These are phyloP conservation scores for Trichosporon sp. DNA, from an alignment of 1,284 basidiomycete species.

Conservation along the genomic window DNA sequence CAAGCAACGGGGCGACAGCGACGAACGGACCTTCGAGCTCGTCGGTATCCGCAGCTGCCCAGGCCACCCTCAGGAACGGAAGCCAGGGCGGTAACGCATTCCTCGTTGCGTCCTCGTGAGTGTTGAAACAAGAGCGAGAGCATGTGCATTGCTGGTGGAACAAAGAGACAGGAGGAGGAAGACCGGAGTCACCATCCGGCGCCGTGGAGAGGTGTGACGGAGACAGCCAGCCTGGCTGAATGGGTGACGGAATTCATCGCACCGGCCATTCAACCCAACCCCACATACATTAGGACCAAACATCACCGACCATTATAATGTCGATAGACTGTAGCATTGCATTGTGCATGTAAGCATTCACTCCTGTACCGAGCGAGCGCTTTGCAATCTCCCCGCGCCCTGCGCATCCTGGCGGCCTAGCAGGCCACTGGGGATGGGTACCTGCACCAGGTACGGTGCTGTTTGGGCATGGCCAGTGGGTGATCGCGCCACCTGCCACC, in stretches of 20 bases:
- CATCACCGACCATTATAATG: conserved; percentile 2
- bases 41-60: background rate
- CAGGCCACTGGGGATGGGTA: background rate
- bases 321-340: conserved; percentile 19
- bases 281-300: background rate
- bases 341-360: conserved; percentile 18
- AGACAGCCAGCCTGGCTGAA: background rate
- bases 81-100: background rate
- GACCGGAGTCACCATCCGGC: background rate
- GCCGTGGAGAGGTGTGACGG: background rate
- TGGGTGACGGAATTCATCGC: background rate
- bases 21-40: conserved; percentile 2
- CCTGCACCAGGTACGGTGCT: background rate
- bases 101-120: background rate
- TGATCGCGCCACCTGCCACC: conserved; percentile 9
- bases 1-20: background rate
- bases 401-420: background rate
- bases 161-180: background rate
- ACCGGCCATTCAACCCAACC: background rate
- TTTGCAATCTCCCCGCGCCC: background rate
- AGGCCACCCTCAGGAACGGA: background rate
- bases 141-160: background rate
- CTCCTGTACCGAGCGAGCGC: background rate
- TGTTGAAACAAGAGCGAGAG: background rate
- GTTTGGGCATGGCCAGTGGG: background rate